Evolutionary conservation across 2,329 filamentous ascomycete species (phyloP), one percentile per base, ranked within the genome.

Genomic region (Bretziella fagacearum): DNA sequence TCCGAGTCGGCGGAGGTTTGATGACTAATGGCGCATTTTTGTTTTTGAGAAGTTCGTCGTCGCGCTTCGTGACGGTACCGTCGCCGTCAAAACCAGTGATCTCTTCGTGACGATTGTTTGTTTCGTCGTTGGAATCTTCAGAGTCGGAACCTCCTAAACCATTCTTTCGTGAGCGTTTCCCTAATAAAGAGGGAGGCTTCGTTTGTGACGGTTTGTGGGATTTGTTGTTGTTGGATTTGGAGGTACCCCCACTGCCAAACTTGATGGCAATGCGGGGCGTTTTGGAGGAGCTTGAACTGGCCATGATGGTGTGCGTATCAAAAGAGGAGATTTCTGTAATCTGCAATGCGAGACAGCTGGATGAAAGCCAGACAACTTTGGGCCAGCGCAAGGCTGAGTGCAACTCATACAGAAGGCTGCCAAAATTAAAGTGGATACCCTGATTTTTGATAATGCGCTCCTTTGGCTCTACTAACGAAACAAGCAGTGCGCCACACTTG

Each of bases 241-340:
- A 41, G 20, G 45, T 25, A 27, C 20, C 35, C 15, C 32, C 17
- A 5, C 27, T 30, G 41, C 45, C 45, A 22, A 53, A 47, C 35
- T 52, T 52, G 41, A 53, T 53, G 22, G 52, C 51, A 25, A 53
- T 53, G 4, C 52, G 52, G 5, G 51, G 44, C 18, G 48, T 30
- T 43, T 52, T 52, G 5, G 44, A 37, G 22, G 43, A 29, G 10
- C 10, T 26, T 22, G 44, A 23, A 15, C 39, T 37, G 2, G 27
- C 13, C 50, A 51, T 51, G 20, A 13, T 39, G 33, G 11, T n/a
- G n/a, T n/a, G n/a, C n/a, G n/a, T n/a, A n/a, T n/a, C n/a, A n/a
- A n/a, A n/a, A n/a, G n/a, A n/a, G n/a, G n/a, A n/a, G n/a, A n/a
- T n/a, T n/a, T n/a, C 18, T 40, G 15, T 23, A 35, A 20, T 26